Conservation (phyloP, 257 asterid species). For the Nicotiana tabacum region DNA sequence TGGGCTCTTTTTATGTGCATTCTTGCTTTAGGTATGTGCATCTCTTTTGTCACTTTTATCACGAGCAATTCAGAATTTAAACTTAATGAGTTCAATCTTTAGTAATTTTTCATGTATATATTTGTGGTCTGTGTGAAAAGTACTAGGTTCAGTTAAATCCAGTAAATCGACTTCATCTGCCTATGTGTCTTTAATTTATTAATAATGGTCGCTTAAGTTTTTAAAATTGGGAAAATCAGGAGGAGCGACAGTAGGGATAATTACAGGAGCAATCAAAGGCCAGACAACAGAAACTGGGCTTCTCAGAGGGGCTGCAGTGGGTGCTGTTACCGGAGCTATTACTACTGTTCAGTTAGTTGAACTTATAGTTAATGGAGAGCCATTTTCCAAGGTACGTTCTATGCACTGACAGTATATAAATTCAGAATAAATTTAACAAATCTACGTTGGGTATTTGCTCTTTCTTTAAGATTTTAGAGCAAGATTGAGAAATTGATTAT, state of each 20-base stretch:
- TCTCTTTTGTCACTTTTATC: background rate
- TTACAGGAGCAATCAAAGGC: conserved; percentile 84
- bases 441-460: background rate
- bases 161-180: background rate
- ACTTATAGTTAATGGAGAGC: conserved; percentile 64
- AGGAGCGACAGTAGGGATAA: conserved; percentile 70
- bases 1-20: conserved; percentile 52
- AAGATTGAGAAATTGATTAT: background rate
- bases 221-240: conserved; percentile 33
- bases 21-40: conserved; percentile 55
- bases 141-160: background rate
- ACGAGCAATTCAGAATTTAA: too few relatives aligned
- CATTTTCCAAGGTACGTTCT: conserved; percentile 69
- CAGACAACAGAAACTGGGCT: conserved; percentile 93
- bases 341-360: conserved; percentile 85
- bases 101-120: background rate
- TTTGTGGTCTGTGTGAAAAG: too few relatives aligned
- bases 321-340: conserved; percentile 79
- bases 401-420: background rate
- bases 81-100: background rate
- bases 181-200: background rate
- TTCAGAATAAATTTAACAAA: background rate
- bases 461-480: background rate
- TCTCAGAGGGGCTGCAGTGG: conserved; percentile 80
- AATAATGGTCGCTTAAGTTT: background rate